These are phyloP conservation scores for Prosopis cineraria DNA, from an alignment of 306 rosid genomes.

Conservation along the genomic window DNA sequence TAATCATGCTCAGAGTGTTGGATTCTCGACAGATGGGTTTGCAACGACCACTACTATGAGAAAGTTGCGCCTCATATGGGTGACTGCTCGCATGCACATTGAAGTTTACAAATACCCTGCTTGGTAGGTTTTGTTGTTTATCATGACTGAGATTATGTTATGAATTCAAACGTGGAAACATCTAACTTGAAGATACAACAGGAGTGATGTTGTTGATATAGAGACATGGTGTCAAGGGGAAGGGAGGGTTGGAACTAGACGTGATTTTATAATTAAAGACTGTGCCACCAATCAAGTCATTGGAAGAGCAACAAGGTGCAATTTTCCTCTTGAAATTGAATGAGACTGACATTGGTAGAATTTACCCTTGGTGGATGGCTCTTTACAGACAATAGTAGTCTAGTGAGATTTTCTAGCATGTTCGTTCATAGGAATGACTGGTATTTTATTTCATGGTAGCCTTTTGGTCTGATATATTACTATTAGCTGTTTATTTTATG, in stretches of 20 bases:
- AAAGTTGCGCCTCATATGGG: constrained; percentile 93
- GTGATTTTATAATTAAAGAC: constrained; percentile 90
- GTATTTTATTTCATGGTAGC: constrained; percentile 10
- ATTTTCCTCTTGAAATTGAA: constrained; percentile 12
- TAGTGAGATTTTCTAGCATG: constrained; percentile 20
- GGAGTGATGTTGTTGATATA: constrained; percentile 96
- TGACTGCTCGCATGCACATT: constrained; percentile 97
- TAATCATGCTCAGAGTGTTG: constrained; percentile 95
- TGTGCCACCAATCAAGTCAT: constrained; percentile 68
- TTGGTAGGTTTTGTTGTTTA: constrained; percentile 56
- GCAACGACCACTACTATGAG: constrained; percentile 95
- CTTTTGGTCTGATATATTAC: not conserved
- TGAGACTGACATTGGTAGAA: not conserved
- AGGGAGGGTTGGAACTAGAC: constrained; percentile 91
- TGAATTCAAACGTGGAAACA: constrained; percentile 6
- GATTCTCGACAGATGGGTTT: constrained; percentile 91
- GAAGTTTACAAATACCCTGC: constrained; percentile 94
- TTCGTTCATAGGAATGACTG: not conserved
- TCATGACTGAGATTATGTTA: not conserved
- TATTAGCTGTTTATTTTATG: not conserved
- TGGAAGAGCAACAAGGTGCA: constrained; percentile 94
- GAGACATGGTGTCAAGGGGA: constrained; percentile 96
- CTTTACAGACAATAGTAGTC: not conserved
- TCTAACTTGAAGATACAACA: constrained; percentile 36
- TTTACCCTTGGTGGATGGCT: not conserved